Percentiles rank a stretch among this genome's conserved stretches.
Evolutionary conservation across 2,329 filamentous ascomycete genomes (phyloP).

Genomic region (Elsinoe batatas): DNA sequence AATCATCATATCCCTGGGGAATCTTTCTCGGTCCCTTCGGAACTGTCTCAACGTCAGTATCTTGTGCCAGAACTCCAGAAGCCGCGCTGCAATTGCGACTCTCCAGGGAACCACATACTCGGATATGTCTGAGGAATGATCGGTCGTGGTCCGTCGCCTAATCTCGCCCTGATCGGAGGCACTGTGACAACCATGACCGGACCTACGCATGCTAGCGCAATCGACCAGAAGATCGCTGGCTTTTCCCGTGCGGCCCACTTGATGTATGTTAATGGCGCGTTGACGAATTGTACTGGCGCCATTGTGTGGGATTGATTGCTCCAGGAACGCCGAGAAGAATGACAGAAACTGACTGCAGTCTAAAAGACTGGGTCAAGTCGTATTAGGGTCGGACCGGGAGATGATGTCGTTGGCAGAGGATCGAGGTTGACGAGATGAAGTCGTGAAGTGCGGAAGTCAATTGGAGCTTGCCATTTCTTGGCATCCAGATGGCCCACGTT

Average conservation of each 20-base stretch:
- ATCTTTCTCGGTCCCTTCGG: conserved; percentile 38
- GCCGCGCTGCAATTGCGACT: not conserved
- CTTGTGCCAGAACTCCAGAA: not conserved
- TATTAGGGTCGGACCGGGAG: not conserved
- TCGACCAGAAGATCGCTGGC: conserved; percentile 84
- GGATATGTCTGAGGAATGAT: conserved; percentile 85
- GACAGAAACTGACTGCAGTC: not conserved
- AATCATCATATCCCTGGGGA: conserved; percentile 39
- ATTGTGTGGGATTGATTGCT: conserved; percentile 36
- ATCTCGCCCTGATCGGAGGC: conserved; percentile 59
- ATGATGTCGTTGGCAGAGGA: not conserved
- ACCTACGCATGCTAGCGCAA: conserved; percentile 61
- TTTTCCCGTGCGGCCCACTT: conserved; percentile 81
- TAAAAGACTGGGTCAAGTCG: not conserved
- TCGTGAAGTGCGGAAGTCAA: conserved; percentile 8
- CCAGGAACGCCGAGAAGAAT: conserved; percentile 17
- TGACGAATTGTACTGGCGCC: conserved; percentile 73
- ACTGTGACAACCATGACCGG: conserved; percentile 61
- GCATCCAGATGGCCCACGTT: conserved; percentile 9
- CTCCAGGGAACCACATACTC: conserved; percentile 49
- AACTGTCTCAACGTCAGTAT: conserved; percentile 26
- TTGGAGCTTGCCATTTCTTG: conserved; percentile 1
- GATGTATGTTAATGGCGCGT: conserved; percentile 70
- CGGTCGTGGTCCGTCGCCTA: conserved; percentile 65
- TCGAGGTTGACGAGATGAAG: conserved; percentile 3